Evolutionary conservation across 495 filamentous ascomycete species (phyloP).

Genomic region (Penicillium longicatenatum): DNA sequence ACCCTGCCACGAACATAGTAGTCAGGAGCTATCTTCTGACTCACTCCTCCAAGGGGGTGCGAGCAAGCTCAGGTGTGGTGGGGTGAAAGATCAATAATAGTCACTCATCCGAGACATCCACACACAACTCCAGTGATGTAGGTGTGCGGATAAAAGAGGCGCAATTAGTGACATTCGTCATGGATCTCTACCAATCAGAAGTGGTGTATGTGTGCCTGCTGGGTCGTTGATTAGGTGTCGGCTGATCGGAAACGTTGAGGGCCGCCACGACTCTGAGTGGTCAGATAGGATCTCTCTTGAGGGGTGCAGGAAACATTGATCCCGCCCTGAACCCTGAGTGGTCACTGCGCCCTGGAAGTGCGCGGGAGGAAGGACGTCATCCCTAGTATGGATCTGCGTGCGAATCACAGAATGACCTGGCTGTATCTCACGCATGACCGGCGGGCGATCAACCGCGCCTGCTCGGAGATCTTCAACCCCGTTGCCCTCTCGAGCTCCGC

Average conservation of each 20-base stretch:
- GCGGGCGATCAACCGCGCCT: slow-evolving; percentile 25
- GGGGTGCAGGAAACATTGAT: slow-evolving; percentile 8
- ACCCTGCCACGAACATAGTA: neutral
- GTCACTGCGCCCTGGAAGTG: slow-evolving; percentile 10
- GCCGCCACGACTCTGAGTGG: slow-evolving; percentile 13
- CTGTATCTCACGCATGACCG: slow-evolving; percentile 22
- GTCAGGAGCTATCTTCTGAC: slow-evolving; percentile 9
- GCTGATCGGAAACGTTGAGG: slow-evolving; percentile 22
- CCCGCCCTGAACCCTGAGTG: neutral
- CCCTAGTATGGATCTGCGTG: slow-evolving; percentile 14
- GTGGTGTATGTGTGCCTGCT: slow-evolving; percentile 15
- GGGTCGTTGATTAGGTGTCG: slow-evolving; percentile 29
- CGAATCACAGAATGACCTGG: slow-evolving; percentile 25
- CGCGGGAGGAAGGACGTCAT: slow-evolving; percentile 9
- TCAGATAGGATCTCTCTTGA: slow-evolving; percentile 3
- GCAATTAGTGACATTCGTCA: slow-evolving; percentile 11
- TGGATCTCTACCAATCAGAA: slow-evolving; percentile 22
- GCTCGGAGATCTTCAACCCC: slow-evolving; percentile 18
- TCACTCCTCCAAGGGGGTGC: neutral
- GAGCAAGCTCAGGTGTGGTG: neutral
- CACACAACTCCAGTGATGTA: slow-evolving; percentile 6
- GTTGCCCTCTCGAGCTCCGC: slow-evolving; percentile 12
- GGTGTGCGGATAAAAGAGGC: slow-evolving; percentile 5
- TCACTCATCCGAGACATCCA: slow-evolving; percentile 22
- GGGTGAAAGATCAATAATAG: slow-evolving; percentile 10